Conservation (phyloP, 179 eudicot genomes). For the Beta corolliflora region DNA sequence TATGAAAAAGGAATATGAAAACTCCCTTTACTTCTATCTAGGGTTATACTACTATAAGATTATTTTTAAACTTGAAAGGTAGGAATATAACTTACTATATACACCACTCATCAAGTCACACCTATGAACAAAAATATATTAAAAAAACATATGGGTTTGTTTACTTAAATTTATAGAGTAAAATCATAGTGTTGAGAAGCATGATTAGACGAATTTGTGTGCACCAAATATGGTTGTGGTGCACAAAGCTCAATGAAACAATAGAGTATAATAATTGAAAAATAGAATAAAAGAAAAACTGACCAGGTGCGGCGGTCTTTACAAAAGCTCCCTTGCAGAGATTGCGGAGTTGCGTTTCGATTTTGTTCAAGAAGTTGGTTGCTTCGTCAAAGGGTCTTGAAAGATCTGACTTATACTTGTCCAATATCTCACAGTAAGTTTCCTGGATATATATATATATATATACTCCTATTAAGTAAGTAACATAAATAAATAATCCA, state of each 20-base stretch:
- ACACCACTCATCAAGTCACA: conserved; percentile 22
- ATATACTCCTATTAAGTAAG: background rate
- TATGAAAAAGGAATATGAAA: too few relatives aligned
- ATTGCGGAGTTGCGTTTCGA: conserved; percentile 75
- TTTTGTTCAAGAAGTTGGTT: conserved; percentile 64
- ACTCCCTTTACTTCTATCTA: background rate
- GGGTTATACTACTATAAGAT: background rate
- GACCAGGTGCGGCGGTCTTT: conserved; percentile 33
- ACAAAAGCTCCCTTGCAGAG: conserved; percentile 66
- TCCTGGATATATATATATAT: conserved; percentile 47
- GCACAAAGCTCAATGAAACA: conserved; percentile 37
- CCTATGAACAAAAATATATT: background rate
- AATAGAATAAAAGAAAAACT: conserved; percentile 2
- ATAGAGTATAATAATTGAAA: background rate
- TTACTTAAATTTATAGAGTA: conserved; percentile 8
- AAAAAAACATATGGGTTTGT: background rate
- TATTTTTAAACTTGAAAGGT: background rate
- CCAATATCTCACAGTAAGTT: conserved; percentile 69
- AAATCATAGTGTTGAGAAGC: conserved; percentile 18
- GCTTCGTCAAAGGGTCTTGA: conserved; percentile 91
- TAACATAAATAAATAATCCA: background rate
- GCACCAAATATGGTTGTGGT: conserved; percentile 2
- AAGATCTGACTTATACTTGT: conserved; percentile 83
- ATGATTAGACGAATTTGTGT: conserved; percentile 22
- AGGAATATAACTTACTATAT: background rate